Base-by-base conservation (phyloP, 352 stramenopile species). In the Globisporangium megalacanthum region DNA sequence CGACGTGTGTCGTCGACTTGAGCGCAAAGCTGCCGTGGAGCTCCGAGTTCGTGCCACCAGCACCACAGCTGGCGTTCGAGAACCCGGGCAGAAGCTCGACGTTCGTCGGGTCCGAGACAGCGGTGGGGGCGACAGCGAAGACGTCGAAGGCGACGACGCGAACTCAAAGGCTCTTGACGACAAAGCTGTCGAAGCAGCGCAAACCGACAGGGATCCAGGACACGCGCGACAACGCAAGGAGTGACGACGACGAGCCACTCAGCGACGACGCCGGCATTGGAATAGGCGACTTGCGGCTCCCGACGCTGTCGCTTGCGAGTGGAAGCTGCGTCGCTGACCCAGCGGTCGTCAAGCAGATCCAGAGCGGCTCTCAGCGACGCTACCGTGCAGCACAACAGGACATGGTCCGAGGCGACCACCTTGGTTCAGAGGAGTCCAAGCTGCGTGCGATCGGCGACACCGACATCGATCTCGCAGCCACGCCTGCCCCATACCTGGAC, bases 21-120 rank as follows among this genome's bases (percentile, higher is more conserved):
- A 45, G 66, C 9, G 68, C 41, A 6, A 92, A 92, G 58, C 47
- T 92, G 33, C 83, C 83, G 1, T 92, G 83, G 83, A 90, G 77
- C 53, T 39, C 66, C 0, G 74, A 77, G 3, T 90, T 82, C 54
- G 66, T 72, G 15, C 66, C 52, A 49, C 73, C 59, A 29, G 52
- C 54, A 39, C 56, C 68, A 19, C 61, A 73, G 44, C 56, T 66
- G 22, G 59, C 58, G 6, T 92, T 92, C 46, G 59, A 73, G 31
- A 84, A 77, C 41, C 77, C 79, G 8, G 66, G 59, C n/a, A 33
- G 44, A 1, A 36, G 33, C 14, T 35, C 56, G 9, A 15, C 14
- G 0, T 50, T 67, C 31, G 31, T 17, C 3, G 37, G 29, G 14
- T 20, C 37, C 1, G 25, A 35, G 2, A 7, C 10, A 1, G 25